These are phyloP conservation scores for Lactarius indigo DNA, from an alignment of 768 basidiomycete species.

Conservation along the genomic window DNA sequence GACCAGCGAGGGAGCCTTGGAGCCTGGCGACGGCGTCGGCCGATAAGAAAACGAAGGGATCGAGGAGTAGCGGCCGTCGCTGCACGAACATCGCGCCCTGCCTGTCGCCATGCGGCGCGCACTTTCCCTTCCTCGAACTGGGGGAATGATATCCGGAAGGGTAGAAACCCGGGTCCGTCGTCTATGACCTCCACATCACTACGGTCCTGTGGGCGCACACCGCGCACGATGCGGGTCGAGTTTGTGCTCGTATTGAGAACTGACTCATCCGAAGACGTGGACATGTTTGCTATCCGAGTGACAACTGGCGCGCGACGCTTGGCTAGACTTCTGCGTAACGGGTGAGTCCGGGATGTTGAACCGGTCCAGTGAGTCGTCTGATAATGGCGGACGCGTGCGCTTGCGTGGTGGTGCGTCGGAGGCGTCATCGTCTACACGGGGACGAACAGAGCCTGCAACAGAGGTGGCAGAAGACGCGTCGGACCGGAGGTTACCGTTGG, in stretches of 20 bases:
- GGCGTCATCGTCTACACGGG: slow-evolving; percentile 39
- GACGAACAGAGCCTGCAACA: slow-evolving; percentile 37
- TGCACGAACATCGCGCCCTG: slow-evolving; percentile 55
- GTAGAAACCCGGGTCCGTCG: slow-evolving; percentile 41
- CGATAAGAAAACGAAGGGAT: slow-evolving; percentile 45
- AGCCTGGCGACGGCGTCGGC: slow-evolving; percentile 19
- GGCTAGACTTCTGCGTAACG: slow-evolving; percentile 50
- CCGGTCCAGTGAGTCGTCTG: slow-evolving; percentile 39
- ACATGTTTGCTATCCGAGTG: slow-evolving; percentile 34
- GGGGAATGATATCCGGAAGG: slow-evolving; percentile 64
- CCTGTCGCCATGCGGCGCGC: slow-evolving; percentile 64
- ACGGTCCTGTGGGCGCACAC: slow-evolving; percentile 17
- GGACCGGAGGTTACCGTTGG: slow-evolving; percentile 31
- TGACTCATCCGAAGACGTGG: slow-evolving; percentile 69
- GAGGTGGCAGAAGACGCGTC: slow-evolving; percentile 55
- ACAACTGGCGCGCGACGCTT: slow-evolving; percentile 45
- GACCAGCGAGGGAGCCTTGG: slow-evolving; percentile 15
- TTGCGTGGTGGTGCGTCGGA: slow-evolving; percentile 63
- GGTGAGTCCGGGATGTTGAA: slow-evolving; percentile 50
- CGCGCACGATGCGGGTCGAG: slow-evolving; percentile 32
- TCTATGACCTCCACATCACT: slow-evolving; percentile 23
- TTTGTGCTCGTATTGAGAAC: slow-evolving; percentile 39
- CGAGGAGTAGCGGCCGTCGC: slow-evolving; percentile 56
- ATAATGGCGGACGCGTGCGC: slow-evolving; percentile 52
- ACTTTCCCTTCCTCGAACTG: slow-evolving; percentile 41